Evolutionary conservation across 75 land plant genomes (phyloP).

Genomic region (Isoetes taiwanensis): DNA sequence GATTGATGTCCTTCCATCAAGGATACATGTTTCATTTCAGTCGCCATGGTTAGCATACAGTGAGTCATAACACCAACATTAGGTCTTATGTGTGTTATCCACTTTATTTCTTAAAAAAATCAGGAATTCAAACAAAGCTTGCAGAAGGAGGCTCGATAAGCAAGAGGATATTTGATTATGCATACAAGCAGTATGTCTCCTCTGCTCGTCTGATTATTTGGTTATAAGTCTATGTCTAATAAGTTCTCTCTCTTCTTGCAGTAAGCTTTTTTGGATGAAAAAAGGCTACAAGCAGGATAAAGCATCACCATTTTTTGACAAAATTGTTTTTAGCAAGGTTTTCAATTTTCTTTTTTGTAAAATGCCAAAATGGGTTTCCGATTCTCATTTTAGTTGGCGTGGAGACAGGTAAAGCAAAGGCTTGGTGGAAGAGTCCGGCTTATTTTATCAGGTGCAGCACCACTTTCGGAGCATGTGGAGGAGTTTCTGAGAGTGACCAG

Average conservation of each 20-base stretch:
- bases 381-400: too few relatives aligned
- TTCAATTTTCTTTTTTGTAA: neutral
- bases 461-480: slow-evolving; percentile 62
- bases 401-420: slow-evolving; percentile 47
- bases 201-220: too few relatives aligned
- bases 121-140: slow-evolving; percentile 14
- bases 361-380: too few relatives aligned
- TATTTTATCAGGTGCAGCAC: slow-evolving; percentile 81
- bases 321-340: slow-evolving; percentile 82
- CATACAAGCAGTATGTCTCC: slow-evolving; percentile 12
- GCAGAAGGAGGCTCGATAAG: slow-evolving; percentile 10
- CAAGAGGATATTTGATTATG: slow-evolving; percentile 14
- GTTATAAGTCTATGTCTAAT: too few relatives aligned
- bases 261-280: slow-evolving; percentile 72
- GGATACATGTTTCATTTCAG: too few relatives aligned
- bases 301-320: slow-evolving; percentile 80
- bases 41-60: too few relatives aligned
- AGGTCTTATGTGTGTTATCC: too few relatives aligned
- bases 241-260: slow-evolving; percentile 12
- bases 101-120: too few relatives aligned
- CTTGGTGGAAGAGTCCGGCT: slow-evolving; percentile 80
- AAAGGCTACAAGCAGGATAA: slow-evolving; percentile 49
- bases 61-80: too few relatives aligned
- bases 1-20: too few relatives aligned
- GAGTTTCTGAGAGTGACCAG: slow-evolving; percentile 79